Evolutionary conservation across 129 eudicot genomes (phyloP).

Genomic region (Flaveria trinervia): DNA sequence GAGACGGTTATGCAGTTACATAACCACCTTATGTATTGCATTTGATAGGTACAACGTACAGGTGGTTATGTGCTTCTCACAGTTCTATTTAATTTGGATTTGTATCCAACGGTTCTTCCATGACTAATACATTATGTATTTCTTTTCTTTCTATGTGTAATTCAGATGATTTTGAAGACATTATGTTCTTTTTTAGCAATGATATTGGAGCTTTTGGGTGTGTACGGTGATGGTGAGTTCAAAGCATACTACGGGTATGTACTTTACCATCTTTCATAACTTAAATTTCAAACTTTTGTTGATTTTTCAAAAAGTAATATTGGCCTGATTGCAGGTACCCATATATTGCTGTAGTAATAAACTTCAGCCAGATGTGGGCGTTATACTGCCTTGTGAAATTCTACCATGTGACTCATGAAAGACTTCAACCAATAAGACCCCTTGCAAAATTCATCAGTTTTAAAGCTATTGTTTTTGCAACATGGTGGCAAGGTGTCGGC

Average conservation of each 20-base stretch:
- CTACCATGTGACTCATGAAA: slow-evolving; percentile 77
- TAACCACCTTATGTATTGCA: background rate
- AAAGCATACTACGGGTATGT: slow-evolving; percentile 89
- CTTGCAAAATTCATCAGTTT: slow-evolving; percentile 94
- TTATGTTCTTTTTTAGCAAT: slow-evolving; percentile 76
- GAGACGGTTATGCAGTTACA: background rate
- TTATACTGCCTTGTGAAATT: slow-evolving; percentile 92
- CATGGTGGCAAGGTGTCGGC: slow-evolving; percentile 99
- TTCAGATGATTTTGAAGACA: slow-evolving; percentile 94
- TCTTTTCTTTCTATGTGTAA: background rate
- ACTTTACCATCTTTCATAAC: background rate
- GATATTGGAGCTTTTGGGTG: slow-evolving; percentile 73
- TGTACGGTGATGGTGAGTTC: slow-evolving; percentile 95
- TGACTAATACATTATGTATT: background rate
- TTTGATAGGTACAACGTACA: too few species aligned
- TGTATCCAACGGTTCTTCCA: background rate
- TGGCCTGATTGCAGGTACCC: slow-evolving; percentile 69
- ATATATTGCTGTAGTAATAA: slow-evolving; percentile 69
- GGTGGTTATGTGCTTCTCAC: background rate
- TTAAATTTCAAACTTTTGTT: background rate
- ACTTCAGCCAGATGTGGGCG: slow-evolving; percentile 99
- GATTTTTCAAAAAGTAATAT: background rate
- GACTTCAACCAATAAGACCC: slow-evolving; percentile 76
- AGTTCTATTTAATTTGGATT: background rate
- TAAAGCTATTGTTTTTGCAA: slow-evolving; percentile 97